Evolutionary conservation across 1,284 basidiomycete species (phyloP).

Genomic region (Coriolopsis trogii): DNA sequence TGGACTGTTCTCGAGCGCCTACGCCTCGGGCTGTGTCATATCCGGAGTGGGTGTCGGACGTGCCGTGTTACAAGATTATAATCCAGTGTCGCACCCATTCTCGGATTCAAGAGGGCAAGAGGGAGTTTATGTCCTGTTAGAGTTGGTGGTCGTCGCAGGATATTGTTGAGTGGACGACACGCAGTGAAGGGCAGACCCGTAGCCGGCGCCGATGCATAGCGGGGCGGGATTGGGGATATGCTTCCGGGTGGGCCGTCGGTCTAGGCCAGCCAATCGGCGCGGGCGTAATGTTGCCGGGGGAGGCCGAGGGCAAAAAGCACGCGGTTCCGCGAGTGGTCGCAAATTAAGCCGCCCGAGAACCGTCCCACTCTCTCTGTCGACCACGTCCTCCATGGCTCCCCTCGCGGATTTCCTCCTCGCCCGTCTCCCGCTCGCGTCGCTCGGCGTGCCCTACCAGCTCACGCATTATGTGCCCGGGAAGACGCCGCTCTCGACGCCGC

Average conservation of each 20-base stretch:
- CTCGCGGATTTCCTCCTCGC: conserved; percentile 72
- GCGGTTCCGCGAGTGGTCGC: conserved; percentile 23
- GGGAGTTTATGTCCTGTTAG: too few species aligned
- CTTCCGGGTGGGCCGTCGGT: too few species aligned
- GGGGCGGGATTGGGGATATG: too few species aligned
- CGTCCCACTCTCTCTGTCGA: conserved; percentile 27
- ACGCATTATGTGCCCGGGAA: conserved; percentile 71
- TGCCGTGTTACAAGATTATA: too few species aligned
- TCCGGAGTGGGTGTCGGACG: too few species aligned
- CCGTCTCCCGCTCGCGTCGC: conserved; percentile 51
- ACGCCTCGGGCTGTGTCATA: too few species aligned
- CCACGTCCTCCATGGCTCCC: conserved; percentile 56
- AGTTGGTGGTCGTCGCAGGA: too few species aligned
- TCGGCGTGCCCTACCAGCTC: conserved; percentile 56
- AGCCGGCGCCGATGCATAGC: too few species aligned
- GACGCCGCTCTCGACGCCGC: conserved; percentile 82
- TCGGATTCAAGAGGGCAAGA: too few species aligned
- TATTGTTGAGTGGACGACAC: too few species aligned
- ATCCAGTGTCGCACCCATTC: too few species aligned
- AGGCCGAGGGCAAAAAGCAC: conserved; percentile 24
- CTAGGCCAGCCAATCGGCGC: background rate
- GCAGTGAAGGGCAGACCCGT: too few species aligned
- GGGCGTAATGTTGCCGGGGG: conserved; percentile 1
- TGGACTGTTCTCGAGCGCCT: background rate
- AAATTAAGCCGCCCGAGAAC: conserved; percentile 30